Base-by-base conservation (phyloP, 2,329 filamentous ascomycete genomes). In the Colletotrichum sublineola region DNA sequence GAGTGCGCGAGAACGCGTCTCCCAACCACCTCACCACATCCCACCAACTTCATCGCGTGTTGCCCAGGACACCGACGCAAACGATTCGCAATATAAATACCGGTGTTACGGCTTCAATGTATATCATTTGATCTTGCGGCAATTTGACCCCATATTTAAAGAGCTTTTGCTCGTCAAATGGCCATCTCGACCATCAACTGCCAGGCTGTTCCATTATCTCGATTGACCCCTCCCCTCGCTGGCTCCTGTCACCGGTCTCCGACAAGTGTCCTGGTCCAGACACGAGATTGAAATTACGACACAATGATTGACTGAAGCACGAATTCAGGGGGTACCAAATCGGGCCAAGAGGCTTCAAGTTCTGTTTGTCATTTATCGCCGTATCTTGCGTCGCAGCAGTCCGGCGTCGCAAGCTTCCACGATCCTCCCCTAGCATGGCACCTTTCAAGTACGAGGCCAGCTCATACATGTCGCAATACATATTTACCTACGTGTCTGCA, bases 1-100 rank as follows among this genome's bases (percentile, higher is more conserved):
- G 64, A 36, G 56, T 50, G 76, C 77, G 79, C 79, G 78, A 80
- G 77, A 80, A 79, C 84, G 83, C 83, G 84, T 84, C 81, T 82
- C 79, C 81, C 81, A 76, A 77, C 78, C 78, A 82, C 81, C 76
- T 82, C 81, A 80, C 78, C 76, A 76, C 78, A 80, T 79, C 76
- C 80, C 82, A 82, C 73, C 73, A 74, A 74, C 71, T 72, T 68
- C 67, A 68, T 50, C 64, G 24, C 46, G 70, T 72, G 65, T 72
- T 68, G 72, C 38, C 63, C 20, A 73, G 56, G 44, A 73, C 71
- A 80, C 80, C 82, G 78, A 83, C 69, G 67, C 78, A 73, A 67
- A 61, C 20, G 24, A 11, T 53, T 24, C 24, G 74, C 76, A 1
- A 2, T 42, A 9, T 2, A 53, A 75, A 75, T 77, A 71, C 24